A percentile compares a stretch with the other conserved stretches of the same genome.
These are phyloP conservation scores for Trametes cinnabarina DNA, from an alignment of 768 basidiomycete genomes.

Conservation along the genomic window DNA sequence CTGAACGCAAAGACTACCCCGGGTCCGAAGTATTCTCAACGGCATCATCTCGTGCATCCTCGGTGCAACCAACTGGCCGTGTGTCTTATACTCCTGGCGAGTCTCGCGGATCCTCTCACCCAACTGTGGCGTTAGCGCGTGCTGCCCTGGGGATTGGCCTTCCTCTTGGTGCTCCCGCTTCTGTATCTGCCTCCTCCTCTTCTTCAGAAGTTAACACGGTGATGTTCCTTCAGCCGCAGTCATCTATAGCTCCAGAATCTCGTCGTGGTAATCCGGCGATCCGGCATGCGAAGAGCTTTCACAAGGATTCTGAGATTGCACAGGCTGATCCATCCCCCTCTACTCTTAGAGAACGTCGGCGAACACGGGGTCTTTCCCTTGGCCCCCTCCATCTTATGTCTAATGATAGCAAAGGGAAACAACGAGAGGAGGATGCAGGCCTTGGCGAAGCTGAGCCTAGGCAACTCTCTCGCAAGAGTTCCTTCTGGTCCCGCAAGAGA, in stretches of 20 bases:
- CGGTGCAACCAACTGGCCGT: slow-evolving; percentile 13
- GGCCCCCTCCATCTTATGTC: slow-evolving; percentile 42
- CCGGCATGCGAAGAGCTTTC: slow-evolving; percentile 55
- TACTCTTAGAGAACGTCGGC: slow-evolving; percentile 29
- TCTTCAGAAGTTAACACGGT: slow-evolving; percentile 49
- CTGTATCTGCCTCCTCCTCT: slow-evolving; percentile 39
- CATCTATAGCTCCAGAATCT: slow-evolving; percentile 19
- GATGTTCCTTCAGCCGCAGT: slow-evolving; percentile 35
- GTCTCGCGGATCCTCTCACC: slow-evolving; percentile 23
- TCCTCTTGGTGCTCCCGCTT: slow-evolving; percentile 48
- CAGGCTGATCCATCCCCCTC: slow-evolving; percentile 21
- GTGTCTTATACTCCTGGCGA: slow-evolving; percentile 13
- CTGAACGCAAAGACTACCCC: neutral
- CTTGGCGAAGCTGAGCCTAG: slow-evolving; percentile 34
- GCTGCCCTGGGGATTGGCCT: slow-evolving; percentile 59
- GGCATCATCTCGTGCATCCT: slow-evolving; percentile 16
- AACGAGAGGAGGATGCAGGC: slow-evolving; percentile 37
- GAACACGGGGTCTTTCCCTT: slow-evolving; percentile 57
- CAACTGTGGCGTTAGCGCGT: slow-evolving; percentile 48
- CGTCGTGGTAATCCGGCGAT: slow-evolving; percentile 25
- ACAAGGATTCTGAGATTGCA: slow-evolving; percentile 35
- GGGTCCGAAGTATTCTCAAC: slow-evolving; percentile 2
- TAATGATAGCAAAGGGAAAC: slow-evolving; percentile 42
- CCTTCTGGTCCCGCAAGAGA: slow-evolving; percentile 65
- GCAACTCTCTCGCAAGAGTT: slow-evolving; percentile 52